Conservation (phyloP, 495 filamentous ascomycete species). For the Melanomma pulvis-pyrius region DNA sequence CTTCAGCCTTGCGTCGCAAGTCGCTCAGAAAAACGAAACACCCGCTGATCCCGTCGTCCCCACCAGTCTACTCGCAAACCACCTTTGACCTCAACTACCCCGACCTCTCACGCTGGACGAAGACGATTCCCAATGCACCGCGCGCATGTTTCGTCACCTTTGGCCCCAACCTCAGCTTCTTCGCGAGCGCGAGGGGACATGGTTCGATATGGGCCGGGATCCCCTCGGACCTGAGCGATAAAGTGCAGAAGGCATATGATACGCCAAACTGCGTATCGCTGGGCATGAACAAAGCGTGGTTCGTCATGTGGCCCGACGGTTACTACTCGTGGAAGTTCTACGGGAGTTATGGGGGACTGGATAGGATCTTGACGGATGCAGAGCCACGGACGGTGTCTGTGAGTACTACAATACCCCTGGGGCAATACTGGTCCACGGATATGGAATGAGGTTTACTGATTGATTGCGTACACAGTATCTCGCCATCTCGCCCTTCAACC, state of each 20-base stretch:
- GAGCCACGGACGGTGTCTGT: conserved; percentile 32
- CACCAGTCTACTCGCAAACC: conserved; percentile 34
- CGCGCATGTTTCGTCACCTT: conserved; percentile 25
- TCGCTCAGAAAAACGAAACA: neutral
- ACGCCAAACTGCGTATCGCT: conserved; percentile 33
- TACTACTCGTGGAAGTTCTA: conserved; percentile 39
- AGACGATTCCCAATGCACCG: conserved; percentile 24
- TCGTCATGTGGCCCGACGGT: conserved; percentile 39
- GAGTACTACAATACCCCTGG: neutral
- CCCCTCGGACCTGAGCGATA: conserved; percentile 32
- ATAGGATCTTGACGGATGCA: conserved; percentile 31
- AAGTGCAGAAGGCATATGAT: conserved; percentile 37
- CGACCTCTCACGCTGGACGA: conserved; percentile 31
- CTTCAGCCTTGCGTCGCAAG: neutral
- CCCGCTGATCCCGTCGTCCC: neutral
- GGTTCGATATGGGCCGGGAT: conserved; percentile 36
- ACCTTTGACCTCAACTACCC: conserved; percentile 37
- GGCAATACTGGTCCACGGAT: neutral
- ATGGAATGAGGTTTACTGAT: neutral
- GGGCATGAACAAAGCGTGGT: conserved; percentile 37
- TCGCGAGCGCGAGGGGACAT: conserved; percentile 25
- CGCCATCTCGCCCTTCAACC: conserved; percentile 34
- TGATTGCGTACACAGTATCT: conserved; percentile 24
- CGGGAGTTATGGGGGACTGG: conserved; percentile 25
- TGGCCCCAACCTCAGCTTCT: conserved; percentile 26